Evolutionary conservation across 257 asterid species (phyloP), one percentile per base, ranked within the genome.

Genomic region (Solanum pimpinellifolium): DNA sequence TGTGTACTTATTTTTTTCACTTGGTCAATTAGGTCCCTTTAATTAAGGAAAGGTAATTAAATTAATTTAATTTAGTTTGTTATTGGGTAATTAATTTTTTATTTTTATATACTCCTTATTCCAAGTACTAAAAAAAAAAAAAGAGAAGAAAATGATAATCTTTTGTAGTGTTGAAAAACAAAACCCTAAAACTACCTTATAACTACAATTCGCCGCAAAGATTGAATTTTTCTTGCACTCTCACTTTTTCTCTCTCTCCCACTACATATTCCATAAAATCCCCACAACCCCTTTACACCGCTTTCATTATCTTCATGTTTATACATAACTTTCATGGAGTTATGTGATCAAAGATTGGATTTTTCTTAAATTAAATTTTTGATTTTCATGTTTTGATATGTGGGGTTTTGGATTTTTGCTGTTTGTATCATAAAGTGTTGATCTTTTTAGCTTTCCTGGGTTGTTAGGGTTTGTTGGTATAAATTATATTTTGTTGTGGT

Each of bases 161-260:
- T 39, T 18, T 60, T 70, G 39, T 85, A 81, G 81, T 44, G 83
- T 88, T 76, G 88, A 60, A 62, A 75, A 88, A 88, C 86, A 78
- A 84, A 88, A 88, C 87, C 90, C 90, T 86, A 85, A 78, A 56
- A 69, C 66, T 88, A 83, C 83, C 81, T 69, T 77, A 85, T 84
- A 56, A 88, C 69, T 62, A 88, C 70, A 85, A 78, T 88, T 88
- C 88, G 90, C 90, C 90, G 90, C 90, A 87, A 76, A 49, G 77
- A 27, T 76, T 88, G 84, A 85, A 68, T 69, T 76, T 76, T 59
- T 62, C 52, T 27, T 27, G 6, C 14, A 4, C 66, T 84, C 78
- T 25, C 87, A 66, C 59, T 25, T 70, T 41, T 80, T 25, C 35
- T n/a, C 81, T 56, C 77, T 69, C 75, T 69, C 47, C 23, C 46